Percentiles rank a stretch among this genome's conserved stretches.
Evolutionary conservation across 2,329 filamentous ascomycete genomes (phyloP).

Genomic region (Amauroascus niger): DNA sequence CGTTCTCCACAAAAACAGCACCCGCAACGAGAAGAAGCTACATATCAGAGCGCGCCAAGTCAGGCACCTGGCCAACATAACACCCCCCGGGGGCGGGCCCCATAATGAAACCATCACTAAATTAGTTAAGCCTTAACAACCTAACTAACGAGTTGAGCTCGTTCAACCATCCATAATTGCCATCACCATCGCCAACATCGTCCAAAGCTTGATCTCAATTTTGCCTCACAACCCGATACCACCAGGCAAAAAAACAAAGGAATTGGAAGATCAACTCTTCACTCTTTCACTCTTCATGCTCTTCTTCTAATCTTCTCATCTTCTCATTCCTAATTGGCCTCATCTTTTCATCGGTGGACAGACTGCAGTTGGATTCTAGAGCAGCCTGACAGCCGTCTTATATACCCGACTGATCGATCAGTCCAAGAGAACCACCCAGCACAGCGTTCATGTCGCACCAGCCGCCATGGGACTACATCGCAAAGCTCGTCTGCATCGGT

Average conservation of each 20-base stretch:
- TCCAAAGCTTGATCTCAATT: conserved; percentile 3
- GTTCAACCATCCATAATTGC: background rate
- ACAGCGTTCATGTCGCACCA: conserved; percentile 35
- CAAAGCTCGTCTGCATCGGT: conserved; percentile 95
- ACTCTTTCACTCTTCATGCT: background rate
- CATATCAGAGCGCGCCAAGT: conserved; percentile 8
- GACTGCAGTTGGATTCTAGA: background rate
- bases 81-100: no score
- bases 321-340: background rate
- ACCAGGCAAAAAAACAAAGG: background rate
- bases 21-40: no score
- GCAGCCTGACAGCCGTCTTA: background rate
- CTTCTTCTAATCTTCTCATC: background rate
- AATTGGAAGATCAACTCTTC: no score
- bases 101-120: no score
- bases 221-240: background rate
- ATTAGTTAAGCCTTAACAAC: no score
- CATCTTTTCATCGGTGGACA: background rate
- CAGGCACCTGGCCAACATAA: no score
- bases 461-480: conserved; percentile 95
- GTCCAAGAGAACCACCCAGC: no score
- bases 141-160: no score
- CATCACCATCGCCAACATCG: background rate
- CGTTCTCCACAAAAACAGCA: no score
- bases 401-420: conserved; percentile 11